phyloP scores from a whole-genome alignment of 441 rosid genomes.

The Croton laevigatus region DNA sequence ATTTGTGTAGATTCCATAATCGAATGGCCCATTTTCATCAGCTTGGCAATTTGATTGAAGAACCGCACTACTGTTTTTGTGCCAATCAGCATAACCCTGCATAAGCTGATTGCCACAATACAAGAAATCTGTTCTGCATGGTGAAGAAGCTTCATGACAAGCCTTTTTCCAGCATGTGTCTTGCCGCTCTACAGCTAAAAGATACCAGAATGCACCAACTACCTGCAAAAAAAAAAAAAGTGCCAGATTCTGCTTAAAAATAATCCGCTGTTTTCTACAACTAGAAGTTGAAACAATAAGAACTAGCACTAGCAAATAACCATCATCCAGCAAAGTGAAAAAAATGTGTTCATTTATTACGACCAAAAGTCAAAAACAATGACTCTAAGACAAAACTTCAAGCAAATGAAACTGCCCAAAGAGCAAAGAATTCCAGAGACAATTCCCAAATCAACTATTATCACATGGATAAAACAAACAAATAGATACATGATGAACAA shows the following conservation, averaged over 20 bases:
- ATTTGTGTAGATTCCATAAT: slow-evolving; percentile 66
- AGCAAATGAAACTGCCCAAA: neutral
- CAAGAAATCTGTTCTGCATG: slow-evolving; percentile 48
- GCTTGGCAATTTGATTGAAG: slow-evolving; percentile 43
- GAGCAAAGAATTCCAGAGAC: neutral
- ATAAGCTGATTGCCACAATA: slow-evolving; percentile 66
- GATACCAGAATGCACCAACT: slow-evolving; percentile 96
- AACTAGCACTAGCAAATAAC: neutral
- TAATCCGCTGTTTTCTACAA: slow-evolving; percentile 2
- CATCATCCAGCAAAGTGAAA: neutral
- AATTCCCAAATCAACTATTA: neutral
- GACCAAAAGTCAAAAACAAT: slow-evolving; percentile 6
- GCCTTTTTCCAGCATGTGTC: slow-evolving; percentile 74
- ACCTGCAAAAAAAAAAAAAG: slow-evolving; percentile 41
- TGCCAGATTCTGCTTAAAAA: neutral
- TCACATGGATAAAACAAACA: neutral
- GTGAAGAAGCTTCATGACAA: slow-evolving; percentile 28
- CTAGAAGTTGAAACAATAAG: neutral
- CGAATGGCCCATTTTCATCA: slow-evolving; percentile 47
- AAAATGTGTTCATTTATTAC: neutral
- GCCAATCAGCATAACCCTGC: slow-evolving; percentile 54
- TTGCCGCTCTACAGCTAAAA: slow-evolving; percentile 78
- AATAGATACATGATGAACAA: neutral
- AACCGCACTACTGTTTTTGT: slow-evolving; percentile 22
- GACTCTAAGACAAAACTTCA: neutral